phyloP scores from a whole-genome alignment of 257 asterid species.

The Solanum chmielewskii region DNA sequence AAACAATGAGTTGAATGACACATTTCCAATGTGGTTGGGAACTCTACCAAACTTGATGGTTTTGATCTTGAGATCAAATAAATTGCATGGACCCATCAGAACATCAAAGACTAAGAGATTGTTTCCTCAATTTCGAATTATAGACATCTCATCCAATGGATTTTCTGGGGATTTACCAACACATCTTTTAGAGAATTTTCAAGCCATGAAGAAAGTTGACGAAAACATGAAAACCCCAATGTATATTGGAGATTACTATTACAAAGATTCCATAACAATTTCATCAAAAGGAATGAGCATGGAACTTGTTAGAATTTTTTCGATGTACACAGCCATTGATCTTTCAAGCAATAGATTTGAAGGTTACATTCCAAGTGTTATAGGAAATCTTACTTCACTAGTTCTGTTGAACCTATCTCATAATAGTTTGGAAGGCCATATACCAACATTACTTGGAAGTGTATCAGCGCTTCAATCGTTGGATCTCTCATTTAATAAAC shows the following conservation, averaged over 20 bases:
- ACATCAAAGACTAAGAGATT: not conserved
- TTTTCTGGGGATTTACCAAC: not conserved
- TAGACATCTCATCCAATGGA: not conserved
- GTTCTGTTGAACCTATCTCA: not conserved
- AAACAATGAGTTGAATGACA: not conserved
- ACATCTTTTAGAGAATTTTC: not conserved
- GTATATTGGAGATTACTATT: not conserved
- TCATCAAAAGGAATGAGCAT: not conserved
- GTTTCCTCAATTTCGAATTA: not conserved
- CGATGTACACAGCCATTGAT: not conserved
- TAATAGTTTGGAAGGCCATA: not conserved
- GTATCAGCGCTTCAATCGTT: not conserved
- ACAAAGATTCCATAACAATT: not conserved
- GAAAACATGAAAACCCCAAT: not conserved
- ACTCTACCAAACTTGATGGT: not conserved
- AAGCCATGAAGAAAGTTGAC: not conserved
- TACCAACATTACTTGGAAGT: not conserved
- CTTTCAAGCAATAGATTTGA: not conserved
- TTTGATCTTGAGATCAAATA: not conserved
- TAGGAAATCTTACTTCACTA: not conserved
- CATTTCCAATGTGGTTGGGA: conserved; percentile 1
- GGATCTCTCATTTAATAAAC: not conserved
- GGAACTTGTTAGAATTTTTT: not conserved
- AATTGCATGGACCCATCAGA: not conserved
- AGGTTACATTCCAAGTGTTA: not conserved